Conservation (phyloP, 73 alveolate species). For the Uronychia binucleata region DNA sequence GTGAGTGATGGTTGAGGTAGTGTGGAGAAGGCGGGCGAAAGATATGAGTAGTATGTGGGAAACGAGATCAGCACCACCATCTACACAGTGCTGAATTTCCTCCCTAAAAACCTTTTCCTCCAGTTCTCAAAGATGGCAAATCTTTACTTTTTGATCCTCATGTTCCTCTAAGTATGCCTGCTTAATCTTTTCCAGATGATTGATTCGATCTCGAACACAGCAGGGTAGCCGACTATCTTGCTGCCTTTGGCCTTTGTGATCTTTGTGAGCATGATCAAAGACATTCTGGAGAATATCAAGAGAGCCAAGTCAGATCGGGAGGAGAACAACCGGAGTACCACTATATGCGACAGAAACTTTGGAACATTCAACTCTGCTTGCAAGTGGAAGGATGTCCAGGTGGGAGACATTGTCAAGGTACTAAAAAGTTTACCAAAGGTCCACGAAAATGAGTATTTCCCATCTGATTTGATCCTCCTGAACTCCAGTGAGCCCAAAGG, state of each 20-base stretch:
- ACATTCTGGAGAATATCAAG: constrained; percentile 88
- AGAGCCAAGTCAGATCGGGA: constrained; percentile 74
- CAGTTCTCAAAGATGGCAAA: constrained; percentile 81
- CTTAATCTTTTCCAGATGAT: constrained; percentile 71
- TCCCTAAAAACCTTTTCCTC: constrained; percentile 75
- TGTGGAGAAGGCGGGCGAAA: no score
- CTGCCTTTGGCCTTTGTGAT: constrained; percentile 86
- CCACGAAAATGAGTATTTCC: constrained; percentile 81
- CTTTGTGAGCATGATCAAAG: constrained; percentile 86
- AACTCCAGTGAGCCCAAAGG: constrained; percentile 86
- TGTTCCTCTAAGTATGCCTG: constrained; percentile 67
- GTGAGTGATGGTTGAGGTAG: no score
- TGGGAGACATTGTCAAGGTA: constrained; percentile 87
- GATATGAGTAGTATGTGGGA: no score
- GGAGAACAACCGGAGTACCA: constrained; percentile 77
- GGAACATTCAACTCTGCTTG: no score
- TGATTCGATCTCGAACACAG: constrained; percentile 81
- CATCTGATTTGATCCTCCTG: constrained; percentile 89
- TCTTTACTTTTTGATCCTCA: constrained; percentile 68
- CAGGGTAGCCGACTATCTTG: constrained; percentile 89
- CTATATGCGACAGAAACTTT: no score
- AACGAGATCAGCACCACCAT: constrained; percentile 62
- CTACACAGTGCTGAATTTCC: constrained; percentile 51
- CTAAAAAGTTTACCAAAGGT: constrained; percentile 34
- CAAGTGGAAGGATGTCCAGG: constrained; percentile 87